A percentile compares a stretch with the other conserved stretches of the same genome.
phyloP scores from a whole-genome alignment of 1,139 yeast species.

The Candida anutae region DNA sequence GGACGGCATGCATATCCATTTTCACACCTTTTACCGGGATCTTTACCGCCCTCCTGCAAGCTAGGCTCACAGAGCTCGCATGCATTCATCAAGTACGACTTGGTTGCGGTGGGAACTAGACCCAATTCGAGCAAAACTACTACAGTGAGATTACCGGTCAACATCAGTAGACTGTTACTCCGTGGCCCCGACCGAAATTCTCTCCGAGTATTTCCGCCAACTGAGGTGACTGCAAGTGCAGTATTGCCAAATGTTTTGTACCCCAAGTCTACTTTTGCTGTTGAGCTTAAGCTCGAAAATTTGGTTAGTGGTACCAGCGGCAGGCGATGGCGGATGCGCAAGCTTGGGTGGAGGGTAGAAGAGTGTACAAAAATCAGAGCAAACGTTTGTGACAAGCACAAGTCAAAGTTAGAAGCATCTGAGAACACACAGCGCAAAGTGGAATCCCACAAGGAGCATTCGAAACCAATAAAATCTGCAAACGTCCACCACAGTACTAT shows the following conservation, averaged over 20 bases:
- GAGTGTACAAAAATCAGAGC: slow-evolving; percentile 63
- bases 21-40: slow-evolving; percentile 85
- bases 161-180: slow-evolving; percentile 67
- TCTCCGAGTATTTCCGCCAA: slow-evolving; percentile 89
- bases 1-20: slow-evolving; percentile 89
- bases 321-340: slow-evolving; percentile 89
- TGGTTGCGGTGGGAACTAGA: slow-evolving; percentile 48
- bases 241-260: slow-evolving; percentile 82
- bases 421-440: slow-evolving; percentile 36
- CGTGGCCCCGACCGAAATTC: slow-evolving; percentile 84
- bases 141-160: slow-evolving; percentile 56
- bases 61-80: slow-evolving; percentile 48
- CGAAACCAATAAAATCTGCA: slow-evolving; percentile 6
- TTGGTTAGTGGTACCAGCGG: slow-evolving; percentile 43
- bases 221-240: slow-evolving; percentile 80
- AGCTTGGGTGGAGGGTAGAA: slow-evolving; percentile 84
- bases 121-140: slow-evolving; percentile 19
- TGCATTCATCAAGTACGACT: slow-evolving; percentile 60
- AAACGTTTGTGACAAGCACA: slow-evolving; percentile 50
- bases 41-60: slow-evolving; percentile 73
- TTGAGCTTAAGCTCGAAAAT: slow-evolving; percentile 78
- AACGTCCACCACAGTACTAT: slow-evolving; percentile 34
- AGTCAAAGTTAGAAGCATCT: slow-evolving; percentile 34
- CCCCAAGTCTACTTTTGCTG: slow-evolving; percentile 79
- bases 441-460: slow-evolving; percentile 7